Conservation (phyloP, 768 basidiomycete genomes). For the Boletus vermiculosoides region DNA sequence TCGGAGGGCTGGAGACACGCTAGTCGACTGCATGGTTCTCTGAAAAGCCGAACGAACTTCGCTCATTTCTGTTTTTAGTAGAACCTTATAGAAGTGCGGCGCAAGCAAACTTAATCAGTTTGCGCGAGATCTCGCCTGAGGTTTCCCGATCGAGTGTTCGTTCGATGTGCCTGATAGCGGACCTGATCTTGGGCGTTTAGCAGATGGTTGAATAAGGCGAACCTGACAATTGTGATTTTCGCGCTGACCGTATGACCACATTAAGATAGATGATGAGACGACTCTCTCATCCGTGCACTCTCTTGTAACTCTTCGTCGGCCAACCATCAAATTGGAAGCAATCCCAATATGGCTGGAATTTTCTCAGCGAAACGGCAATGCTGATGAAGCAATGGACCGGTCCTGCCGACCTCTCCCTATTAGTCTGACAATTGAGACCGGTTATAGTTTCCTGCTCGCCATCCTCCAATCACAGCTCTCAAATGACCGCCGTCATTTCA, state of each 20-base stretch:
- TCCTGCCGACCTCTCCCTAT: slow-evolving; percentile 16
- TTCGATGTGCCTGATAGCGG: slow-evolving; percentile 25
- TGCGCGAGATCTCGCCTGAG: slow-evolving; percentile 30
- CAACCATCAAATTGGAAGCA: slow-evolving; percentile 21
- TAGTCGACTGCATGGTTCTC: too few species aligned
- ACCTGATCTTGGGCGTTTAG: slow-evolving; percentile 28
- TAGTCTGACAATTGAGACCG: slow-evolving; percentile 21
- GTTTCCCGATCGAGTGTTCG: slow-evolving; percentile 25
- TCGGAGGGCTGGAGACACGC: too few species aligned
- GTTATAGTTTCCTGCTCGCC: too few species aligned
- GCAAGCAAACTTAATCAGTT: slow-evolving; percentile 29
- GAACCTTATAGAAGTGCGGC: too few species aligned
- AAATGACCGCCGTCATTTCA: too few species aligned
- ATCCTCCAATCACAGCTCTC: too few species aligned
- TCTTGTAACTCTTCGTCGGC: slow-evolving; percentile 16
- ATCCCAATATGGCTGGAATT: slow-evolving; percentile 14
- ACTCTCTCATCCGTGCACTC: slow-evolving; percentile 19
- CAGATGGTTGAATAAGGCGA: slow-evolving; percentile 19
- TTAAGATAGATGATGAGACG: slow-evolving; percentile 20
- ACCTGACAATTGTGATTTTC: slow-evolving; percentile 26
- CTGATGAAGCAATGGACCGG: slow-evolving; percentile 8
- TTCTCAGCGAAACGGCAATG: slow-evolving; percentile 26
- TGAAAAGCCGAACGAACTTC: too few species aligned
- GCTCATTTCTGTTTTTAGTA: too few species aligned
- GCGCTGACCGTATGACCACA: slow-evolving; percentile 31